Conservation (phyloP, 2,329 filamentous ascomycete species). For the Tolypocladium cylindrosporum region DNA sequence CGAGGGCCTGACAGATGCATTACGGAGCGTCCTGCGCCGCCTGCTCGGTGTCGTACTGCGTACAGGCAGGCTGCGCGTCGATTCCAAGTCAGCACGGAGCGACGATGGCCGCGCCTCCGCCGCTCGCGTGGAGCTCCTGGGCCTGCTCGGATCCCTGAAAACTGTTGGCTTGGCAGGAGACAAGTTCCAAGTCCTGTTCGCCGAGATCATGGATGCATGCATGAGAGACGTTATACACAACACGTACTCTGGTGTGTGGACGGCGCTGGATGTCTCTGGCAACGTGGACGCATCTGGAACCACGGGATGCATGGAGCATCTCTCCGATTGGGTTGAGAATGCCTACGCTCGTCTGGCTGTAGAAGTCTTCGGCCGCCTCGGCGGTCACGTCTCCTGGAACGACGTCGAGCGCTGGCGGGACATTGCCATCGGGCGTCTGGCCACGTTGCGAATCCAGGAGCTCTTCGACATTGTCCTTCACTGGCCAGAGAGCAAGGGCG, state of each 20-base stretch:
- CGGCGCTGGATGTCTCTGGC: conserved; percentile 11
- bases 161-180: conserved; percentile 60
- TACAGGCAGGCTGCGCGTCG: not conserved
- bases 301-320: conserved; percentile 42
- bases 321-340: conserved; percentile 60
- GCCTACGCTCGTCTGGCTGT: conserved; percentile 55
- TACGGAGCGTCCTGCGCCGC: conserved; percentile 43
- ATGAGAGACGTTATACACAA: conserved; percentile 53
- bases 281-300: conserved; percentile 1
- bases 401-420: conserved; percentile 62
- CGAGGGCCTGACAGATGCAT: conserved; percentile 38
- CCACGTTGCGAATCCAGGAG: conserved; percentile 57
- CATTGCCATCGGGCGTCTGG: conserved; percentile 58
- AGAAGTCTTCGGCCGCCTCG: conserved; percentile 45
- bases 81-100: conserved; percentile 9
- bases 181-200: conserved; percentile 60
- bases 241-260: conserved; percentile 56
- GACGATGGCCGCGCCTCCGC: conserved; percentile 17
- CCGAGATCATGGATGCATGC: conserved; percentile 57
- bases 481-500: conserved; percentile 64
- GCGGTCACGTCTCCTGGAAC: conserved; percentile 34
- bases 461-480: conserved; percentile 70
- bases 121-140: conserved; percentile 40
- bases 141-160: conserved; percentile 48
- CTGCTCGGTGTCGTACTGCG: conserved; percentile 39